Percentiles rank a stretch among this genome's conserved stretches.
These are phyloP conservation scores for Theobroma grandiflorum DNA, from an alignment of 441 rosid genomes.

Conservation along the genomic window DNA sequence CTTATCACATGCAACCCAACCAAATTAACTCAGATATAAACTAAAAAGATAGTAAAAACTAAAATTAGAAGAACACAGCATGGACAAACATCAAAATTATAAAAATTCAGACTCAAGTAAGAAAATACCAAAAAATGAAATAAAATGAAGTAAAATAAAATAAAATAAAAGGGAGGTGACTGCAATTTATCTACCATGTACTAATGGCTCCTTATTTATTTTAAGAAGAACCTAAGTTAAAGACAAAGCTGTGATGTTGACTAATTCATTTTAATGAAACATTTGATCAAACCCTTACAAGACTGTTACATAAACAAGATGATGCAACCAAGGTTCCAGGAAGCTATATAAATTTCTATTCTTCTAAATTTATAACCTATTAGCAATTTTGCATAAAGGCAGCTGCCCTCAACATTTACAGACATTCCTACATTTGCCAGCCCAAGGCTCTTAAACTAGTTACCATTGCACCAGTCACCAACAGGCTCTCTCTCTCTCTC, in stretches of 20 bases:
- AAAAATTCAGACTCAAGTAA: neutral
- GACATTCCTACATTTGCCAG: neutral
- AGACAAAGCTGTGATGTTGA: neutral
- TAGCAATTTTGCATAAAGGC: conserved; percentile 6
- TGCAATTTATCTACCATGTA: neutral
- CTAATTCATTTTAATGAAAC: conserved; percentile 11
- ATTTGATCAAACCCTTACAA: neutral
- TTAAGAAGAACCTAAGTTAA: neutral
- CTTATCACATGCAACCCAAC: neutral
- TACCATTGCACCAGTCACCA: neutral
- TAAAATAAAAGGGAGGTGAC: neutral
- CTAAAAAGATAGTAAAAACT: neutral
- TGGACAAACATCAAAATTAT: neutral
- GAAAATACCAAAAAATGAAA: neutral
- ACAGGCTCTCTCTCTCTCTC: neutral
- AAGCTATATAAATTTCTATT: neutral
- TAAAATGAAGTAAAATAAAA: neutral
- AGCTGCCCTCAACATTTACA: neutral
- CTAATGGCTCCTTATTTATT: neutral
- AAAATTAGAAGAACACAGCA: neutral
- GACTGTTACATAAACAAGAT: neutral
- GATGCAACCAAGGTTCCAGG: neutral
- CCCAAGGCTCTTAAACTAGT: conserved; percentile 8
- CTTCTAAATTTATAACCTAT: neutral
- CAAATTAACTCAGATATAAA: neutral